Percentiles rank a stretch among this genome's conserved stretches.
Evolutionary conservation across 441 rosid species (phyloP).

Genomic region (Populus hybrid): DNA sequence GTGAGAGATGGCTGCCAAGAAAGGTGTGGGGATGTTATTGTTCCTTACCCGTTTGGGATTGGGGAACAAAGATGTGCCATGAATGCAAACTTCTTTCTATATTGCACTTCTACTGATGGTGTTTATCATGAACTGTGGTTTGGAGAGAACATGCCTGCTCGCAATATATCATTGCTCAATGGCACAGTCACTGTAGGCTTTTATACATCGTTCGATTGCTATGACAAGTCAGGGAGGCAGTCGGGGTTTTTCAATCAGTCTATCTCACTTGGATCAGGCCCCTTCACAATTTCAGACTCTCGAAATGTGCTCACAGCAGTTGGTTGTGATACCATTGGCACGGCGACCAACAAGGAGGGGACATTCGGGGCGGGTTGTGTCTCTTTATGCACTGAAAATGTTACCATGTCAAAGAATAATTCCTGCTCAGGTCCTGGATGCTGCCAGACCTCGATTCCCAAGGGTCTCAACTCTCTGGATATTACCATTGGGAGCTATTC

Average conservation of each 20-base stretch:
- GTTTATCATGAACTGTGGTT: no score
- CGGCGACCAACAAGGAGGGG: background rate
- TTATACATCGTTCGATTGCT: no score
- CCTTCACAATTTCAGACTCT: constrained; percentile 8
- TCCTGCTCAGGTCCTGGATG: constrained; percentile 15
- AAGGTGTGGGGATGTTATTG: no score
- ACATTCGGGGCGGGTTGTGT: background rate
- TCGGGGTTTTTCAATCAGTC: fast-evolving
- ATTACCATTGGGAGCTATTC: fast-evolving
- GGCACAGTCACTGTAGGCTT: no score
- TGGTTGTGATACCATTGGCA: background rate
- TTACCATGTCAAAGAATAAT: background rate
- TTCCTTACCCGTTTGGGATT: no score
- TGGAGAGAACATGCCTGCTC: no score
- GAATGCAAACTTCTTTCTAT: no score
- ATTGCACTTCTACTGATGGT: no score
- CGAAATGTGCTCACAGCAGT: constrained; percentile 10
- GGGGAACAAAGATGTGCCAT: no score
- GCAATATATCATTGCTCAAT: no score
- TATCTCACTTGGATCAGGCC: background rate
- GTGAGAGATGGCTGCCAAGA: no score
- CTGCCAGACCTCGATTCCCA: constrained; percentile 12
- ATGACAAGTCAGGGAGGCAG: no score
- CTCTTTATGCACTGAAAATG: background rate
- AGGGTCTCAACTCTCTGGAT: background rate